A percentile compares a stretch with the other conserved stretches of the same genome.
Evolutionary conservation across 1,284 basidiomycete species (phyloP).

Genomic region (Marasmius oreades): DNA sequence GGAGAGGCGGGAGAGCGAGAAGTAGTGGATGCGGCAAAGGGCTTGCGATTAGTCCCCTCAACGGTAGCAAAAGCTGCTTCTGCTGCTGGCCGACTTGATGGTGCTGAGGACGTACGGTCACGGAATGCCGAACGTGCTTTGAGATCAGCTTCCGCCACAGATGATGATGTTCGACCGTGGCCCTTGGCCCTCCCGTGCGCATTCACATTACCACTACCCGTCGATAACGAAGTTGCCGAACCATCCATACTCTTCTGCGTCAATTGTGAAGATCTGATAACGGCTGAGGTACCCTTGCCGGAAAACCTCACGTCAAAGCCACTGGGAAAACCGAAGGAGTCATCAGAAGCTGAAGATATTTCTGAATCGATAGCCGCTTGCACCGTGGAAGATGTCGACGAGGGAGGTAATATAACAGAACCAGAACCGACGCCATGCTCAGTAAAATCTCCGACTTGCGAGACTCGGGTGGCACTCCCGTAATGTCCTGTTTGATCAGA

Average conservation of each 20-base stretch:
- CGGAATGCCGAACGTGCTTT: not conserved
- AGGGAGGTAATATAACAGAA: not conserved
- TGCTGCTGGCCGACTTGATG: not conserved
- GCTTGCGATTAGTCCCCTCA: not conserved
- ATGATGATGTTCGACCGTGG: not conserved
- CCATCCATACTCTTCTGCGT: not conserved
- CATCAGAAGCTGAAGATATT: constrained; percentile 21
- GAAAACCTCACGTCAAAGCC: not conserved
- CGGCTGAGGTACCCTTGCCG: not conserved
- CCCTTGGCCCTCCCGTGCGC: not conserved
- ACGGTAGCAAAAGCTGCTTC: not conserved
- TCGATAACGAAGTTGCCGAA: not conserved
- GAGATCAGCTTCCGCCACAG: not conserved
- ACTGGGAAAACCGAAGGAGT: constrained; percentile 19
- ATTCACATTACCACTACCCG: not conserved
- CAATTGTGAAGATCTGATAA: not conserved
- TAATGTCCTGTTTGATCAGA: constrained; percentile 25
- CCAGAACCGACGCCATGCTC: not conserved
- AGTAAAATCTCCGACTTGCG: not conserved
- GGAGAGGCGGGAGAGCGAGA: not conserved
- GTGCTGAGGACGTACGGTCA: constrained; percentile 8
- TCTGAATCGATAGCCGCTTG: constrained; percentile 2
- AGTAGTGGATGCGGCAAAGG: not conserved
- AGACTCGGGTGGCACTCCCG: constrained; percentile 10
- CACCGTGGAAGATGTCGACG: constrained; percentile 10